phyloP scores from a whole-genome alignment of 148 eudicot species.

The Spergularia marina region DNA sequence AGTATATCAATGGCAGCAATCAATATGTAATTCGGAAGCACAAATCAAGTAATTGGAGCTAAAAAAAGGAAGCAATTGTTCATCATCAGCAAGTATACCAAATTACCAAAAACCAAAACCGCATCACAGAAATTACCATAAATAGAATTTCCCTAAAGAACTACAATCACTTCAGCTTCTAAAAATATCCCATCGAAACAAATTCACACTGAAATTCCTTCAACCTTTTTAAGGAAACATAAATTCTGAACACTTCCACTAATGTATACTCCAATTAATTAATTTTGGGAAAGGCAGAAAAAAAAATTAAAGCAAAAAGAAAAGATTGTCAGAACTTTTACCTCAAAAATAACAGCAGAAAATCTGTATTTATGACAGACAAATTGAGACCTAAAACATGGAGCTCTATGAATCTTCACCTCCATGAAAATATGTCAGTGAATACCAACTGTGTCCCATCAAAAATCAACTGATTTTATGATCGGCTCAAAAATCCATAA shows the following conservation, averaged over 20 bases:
- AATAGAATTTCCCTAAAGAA: background rate
- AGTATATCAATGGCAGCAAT: no score
- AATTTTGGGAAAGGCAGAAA: background rate
- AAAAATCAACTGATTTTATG: constrained; percentile 40
- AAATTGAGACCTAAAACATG: constrained; percentile 39
- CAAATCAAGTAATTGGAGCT: background rate
- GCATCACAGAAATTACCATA: background rate
- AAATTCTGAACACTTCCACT: no score
- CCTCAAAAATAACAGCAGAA: constrained; percentile 43
- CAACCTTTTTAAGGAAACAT: background rate
- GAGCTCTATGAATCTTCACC: constrained; percentile 53
- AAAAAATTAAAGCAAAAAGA: background rate
- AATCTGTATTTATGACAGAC: constrained; percentile 29
- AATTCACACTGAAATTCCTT: background rate
- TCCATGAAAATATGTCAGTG: constrained; percentile 54
- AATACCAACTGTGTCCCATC: constrained; percentile 41
- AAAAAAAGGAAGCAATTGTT: background rate
- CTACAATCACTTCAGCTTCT: background rate
- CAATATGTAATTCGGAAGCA: no score
- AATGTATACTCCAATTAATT: background rate
- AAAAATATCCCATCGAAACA: background rate
- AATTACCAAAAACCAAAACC: background rate
- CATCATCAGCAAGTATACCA: no score
- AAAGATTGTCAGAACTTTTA: constrained; percentile 18
- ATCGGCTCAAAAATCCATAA: constrained; percentile 35